A percentile compares a stretch with the other conserved stretches of the same genome.
Conservation (phyloP, 352 stramenopile species). For the Globisporangium uncinulatum region DNA sequence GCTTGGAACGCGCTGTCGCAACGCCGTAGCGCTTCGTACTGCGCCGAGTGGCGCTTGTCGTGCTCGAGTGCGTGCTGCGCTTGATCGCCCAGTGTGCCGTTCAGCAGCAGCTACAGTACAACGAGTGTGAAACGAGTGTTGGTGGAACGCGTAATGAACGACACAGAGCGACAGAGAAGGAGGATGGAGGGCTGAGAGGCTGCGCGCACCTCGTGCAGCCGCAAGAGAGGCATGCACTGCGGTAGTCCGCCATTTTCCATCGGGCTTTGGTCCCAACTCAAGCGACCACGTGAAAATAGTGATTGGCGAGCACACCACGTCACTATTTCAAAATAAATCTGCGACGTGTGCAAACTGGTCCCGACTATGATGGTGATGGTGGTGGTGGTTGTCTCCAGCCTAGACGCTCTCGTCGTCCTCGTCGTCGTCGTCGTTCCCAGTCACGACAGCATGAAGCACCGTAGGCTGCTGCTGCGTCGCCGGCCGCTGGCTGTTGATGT, state of each 20-base stretch:
- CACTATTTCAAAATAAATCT: conserved; percentile 1
- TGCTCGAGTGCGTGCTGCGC: conserved; percentile 38
- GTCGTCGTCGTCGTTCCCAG: background rate
- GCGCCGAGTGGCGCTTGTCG: conserved; percentile 22
- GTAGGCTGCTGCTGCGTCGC: background rate
- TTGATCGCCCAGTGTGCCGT: conserved; percentile 30
- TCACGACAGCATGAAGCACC: background rate
- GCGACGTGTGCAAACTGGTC: background rate
- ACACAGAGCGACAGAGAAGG: background rate
- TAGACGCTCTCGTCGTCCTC: conserved; percentile 6
- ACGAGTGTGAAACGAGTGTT: background rate
- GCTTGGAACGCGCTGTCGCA: conserved; percentile 52
- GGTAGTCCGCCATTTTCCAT: conserved; percentile 40
- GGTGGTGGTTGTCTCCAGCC: background rate
- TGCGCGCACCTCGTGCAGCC: conserved; percentile 54
- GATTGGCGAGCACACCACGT: conserved; percentile 6
- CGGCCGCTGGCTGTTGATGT: conserved; percentile 43
- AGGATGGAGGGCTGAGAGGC: background rate
- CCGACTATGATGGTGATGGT: background rate
- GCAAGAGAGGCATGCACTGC: conserved; percentile 51
- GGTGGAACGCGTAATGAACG: no score
- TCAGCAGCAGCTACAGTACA: conserved; percentile 30
- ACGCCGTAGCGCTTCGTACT: conserved; percentile 44
- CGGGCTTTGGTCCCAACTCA: background rate
- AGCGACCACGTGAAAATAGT: background rate